Evolutionary conservation across 139 green algal genomes (phyloP).

Genomic region (Chlorella vulgaris): DNA sequence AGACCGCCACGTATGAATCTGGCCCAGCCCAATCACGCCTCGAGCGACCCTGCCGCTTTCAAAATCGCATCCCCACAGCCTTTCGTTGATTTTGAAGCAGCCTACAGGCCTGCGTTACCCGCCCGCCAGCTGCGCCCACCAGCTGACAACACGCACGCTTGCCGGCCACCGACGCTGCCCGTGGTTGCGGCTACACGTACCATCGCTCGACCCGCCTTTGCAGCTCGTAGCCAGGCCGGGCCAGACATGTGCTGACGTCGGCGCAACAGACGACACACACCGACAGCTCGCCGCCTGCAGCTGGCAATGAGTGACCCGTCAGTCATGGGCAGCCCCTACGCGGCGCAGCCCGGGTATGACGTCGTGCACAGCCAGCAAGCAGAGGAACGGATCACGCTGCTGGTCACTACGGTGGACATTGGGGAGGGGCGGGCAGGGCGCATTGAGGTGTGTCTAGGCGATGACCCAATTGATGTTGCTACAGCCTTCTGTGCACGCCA

Average conservation of each 20-base stretch:
- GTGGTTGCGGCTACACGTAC: no score
- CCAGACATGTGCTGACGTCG: not conserved
- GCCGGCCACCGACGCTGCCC: no score
- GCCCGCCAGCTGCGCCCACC: not conserved
- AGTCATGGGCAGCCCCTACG: not conserved
- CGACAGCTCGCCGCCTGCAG: not conserved
- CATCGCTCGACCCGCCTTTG: no score
- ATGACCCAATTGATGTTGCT: conserved; percentile 65
- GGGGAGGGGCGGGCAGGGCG: conserved; percentile 61
- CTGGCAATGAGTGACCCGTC: not conserved
- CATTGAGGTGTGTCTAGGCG: conserved; percentile 70
- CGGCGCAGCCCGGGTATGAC: not conserved
- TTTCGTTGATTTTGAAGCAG: no score
- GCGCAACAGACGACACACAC: not conserved
- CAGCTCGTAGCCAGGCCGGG: no score
- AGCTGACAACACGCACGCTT: not conserved
- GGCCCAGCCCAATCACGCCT: no score
- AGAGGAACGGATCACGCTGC: conserved; percentile 38
- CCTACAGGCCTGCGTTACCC: not conserved
- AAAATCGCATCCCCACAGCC: no score
- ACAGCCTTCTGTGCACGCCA: conserved; percentile 69
- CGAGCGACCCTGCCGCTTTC: no score
- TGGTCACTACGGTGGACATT: conserved; percentile 89
- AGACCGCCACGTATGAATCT: no score
- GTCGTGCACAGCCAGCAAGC: not conserved